Evolutionary conservation across 768 basidiomycete species (phyloP).

Genomic region (Xanthoconium stramineum): DNA sequence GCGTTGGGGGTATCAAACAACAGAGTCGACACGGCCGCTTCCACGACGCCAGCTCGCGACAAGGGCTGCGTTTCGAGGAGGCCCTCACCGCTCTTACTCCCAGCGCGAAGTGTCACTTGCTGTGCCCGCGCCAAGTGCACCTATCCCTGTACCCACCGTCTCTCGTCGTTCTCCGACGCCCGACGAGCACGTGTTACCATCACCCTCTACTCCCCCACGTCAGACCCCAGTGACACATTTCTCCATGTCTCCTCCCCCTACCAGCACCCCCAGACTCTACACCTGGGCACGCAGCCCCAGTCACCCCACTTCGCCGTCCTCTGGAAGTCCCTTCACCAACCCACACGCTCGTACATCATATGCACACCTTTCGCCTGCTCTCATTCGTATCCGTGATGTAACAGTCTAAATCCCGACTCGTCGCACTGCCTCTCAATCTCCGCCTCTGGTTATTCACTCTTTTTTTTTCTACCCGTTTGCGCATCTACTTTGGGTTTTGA

Average conservation of each 20-base stretch:
- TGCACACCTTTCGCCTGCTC: slow-evolving; percentile 48
- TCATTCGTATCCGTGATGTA: slow-evolving; percentile 45
- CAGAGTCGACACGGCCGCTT: slow-evolving; percentile 1
- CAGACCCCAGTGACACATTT: slow-evolving; percentile 21
- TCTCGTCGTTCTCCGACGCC: slow-evolving; percentile 18
- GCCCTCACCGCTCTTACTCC: neutral
- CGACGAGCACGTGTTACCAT: slow-evolving; percentile 19
- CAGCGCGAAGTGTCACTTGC: slow-evolving; percentile 8
- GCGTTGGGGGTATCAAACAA: slow-evolving; percentile 1
- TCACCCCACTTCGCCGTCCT: slow-evolving; percentile 34
- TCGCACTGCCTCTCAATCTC: neutral
- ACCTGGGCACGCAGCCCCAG: slow-evolving; percentile 43
- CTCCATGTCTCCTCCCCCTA: slow-evolving; percentile 52
- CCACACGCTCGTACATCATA: slow-evolving; percentile 57
- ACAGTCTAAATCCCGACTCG: slow-evolving; percentile 12
- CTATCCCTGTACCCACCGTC: slow-evolving; percentile 28
- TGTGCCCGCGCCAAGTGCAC: slow-evolving; percentile 24
- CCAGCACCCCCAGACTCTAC: slow-evolving; percentile 56
- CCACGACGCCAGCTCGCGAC: slow-evolving; percentile 5
- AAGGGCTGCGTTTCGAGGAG: neutral
- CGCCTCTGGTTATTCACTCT: slow-evolving; percentile 7
- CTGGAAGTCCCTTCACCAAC: slow-evolving; percentile 53
- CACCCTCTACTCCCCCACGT: slow-evolving; percentile 34
- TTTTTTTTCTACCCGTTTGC: neutral
- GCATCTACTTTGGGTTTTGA: slow-evolving; percentile 11